These are phyloP conservation scores for Botrytis hyacinthi DNA, from an alignment of 2,329 filamentous ascomycete genomes.

Conservation along the genomic window DNA sequence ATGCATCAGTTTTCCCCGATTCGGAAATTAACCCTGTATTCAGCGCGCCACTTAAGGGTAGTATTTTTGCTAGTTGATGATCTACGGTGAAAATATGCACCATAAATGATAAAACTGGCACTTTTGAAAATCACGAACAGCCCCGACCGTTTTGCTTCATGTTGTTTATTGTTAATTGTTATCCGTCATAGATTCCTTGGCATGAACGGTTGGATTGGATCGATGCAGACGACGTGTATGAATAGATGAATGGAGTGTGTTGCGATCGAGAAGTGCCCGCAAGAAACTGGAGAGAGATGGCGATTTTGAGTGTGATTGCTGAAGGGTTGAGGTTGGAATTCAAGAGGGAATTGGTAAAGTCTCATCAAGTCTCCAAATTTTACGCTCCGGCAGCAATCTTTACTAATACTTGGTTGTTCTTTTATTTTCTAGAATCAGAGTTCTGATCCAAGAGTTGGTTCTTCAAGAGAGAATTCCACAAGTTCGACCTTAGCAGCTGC, in stretches of 20 bases:
- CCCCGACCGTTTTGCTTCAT: background rate
- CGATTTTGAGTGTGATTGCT: slow-evolving; percentile 4
- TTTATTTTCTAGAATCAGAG: slow-evolving; percentile 22
- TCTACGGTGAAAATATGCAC: slow-evolving; percentile 14
- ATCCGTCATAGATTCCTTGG: background rate
- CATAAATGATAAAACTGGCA: background rate
- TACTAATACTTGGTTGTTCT: background rate
- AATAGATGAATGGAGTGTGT: background rate
- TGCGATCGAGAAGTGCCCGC: background rate
- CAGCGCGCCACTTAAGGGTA: slow-evolving; percentile 8
- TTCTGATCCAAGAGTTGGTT: slow-evolving; percentile 45
- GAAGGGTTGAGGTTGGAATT: slow-evolving; percentile 15
- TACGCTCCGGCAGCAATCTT: background rate
- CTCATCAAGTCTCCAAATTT: background rate
- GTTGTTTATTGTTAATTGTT: background rate
- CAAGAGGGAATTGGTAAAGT: slow-evolving; percentile 15
- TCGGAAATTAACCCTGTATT: slow-evolving; percentile 15
- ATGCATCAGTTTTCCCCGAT: slow-evolving; percentile 16
- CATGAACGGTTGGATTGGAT: background rate
- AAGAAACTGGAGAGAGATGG: background rate
- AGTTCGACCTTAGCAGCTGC: slow-evolving; percentile 36
- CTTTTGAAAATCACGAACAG: background rate
- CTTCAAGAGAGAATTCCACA: slow-evolving; percentile 44
- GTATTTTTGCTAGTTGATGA: background rate
- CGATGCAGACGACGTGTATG: background rate